phyloP scores from a whole-genome alignment of 2,329 filamentous ascomycete species.

The Verticillium nonalfalfae region DNA sequence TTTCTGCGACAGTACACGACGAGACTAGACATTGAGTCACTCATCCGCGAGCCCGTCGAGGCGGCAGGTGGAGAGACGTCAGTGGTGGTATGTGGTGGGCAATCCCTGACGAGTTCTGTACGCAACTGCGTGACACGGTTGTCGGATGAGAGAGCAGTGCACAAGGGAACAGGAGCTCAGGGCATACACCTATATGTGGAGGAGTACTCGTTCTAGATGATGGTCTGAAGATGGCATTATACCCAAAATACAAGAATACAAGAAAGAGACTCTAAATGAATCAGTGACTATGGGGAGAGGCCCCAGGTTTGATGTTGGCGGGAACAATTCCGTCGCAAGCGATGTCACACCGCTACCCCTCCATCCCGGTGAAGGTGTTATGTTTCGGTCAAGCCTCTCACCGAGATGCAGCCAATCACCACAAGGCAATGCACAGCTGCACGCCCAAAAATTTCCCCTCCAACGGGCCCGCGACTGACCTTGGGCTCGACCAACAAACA shows the following conservation, averaged over 20 bases:
- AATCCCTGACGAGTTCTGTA: constrained; percentile 44
- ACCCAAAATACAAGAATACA: background rate
- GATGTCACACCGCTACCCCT: background rate
- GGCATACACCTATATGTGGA: constrained; percentile 56
- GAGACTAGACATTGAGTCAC: constrained; percentile 42
- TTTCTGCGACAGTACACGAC: constrained; percentile 35
- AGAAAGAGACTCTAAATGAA: background rate
- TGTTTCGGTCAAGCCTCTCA: background rate
- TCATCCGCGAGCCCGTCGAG: constrained; percentile 50
- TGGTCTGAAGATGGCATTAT: background rate
- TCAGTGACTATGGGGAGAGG: background rate
- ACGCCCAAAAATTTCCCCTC: background rate
- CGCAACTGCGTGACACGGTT: constrained; percentile 49
- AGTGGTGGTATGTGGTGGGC: constrained; percentile 54
- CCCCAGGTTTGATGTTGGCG: background rate
- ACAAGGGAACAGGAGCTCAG: constrained; percentile 59
- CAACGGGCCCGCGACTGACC: background rate
- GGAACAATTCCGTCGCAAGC: background rate
- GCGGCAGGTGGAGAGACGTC: constrained; percentile 54
- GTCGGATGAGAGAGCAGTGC: constrained; percentile 56
- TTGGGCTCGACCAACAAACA: background rate
- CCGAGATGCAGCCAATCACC: background rate
- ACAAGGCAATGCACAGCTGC: background rate
- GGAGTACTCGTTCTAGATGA: constrained; percentile 46
- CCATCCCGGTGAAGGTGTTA: background rate